Conservation (phyloP, 306 rosid genomes). For the Myrica gale region DNA sequence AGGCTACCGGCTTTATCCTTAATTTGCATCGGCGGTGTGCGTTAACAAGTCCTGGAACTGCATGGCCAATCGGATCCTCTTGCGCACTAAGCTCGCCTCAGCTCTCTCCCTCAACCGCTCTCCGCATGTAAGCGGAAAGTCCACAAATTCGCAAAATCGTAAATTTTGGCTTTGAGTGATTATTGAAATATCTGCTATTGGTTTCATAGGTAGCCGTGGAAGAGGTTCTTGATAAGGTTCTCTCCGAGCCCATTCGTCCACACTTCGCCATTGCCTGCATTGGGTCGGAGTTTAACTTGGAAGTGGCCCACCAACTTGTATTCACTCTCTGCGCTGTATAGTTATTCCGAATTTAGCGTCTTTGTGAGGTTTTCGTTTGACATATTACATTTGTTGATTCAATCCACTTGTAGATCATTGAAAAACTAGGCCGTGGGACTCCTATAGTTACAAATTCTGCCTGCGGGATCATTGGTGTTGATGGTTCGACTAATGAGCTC, state of each 20-base stretch:
- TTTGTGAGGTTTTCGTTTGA: too few relatives aligned
- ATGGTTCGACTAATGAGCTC: too few relatives aligned
- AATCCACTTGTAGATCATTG: too few relatives aligned
- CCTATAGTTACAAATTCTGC: too few relatives aligned
- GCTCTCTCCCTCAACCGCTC: constrained; percentile 69
- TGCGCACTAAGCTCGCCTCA: constrained; percentile 61
- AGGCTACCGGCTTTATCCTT: constrained; percentile 51
- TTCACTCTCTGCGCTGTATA: too few relatives aligned
- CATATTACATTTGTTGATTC: too few relatives aligned
- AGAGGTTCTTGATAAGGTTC: constrained; percentile 41
- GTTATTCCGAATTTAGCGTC: neutral
- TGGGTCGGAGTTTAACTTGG: constrained; percentile 36
- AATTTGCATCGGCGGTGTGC: constrained; percentile 70
- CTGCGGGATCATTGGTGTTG: too few relatives aligned
- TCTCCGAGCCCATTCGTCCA: constrained; percentile 43
- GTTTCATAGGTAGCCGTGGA: constrained; percentile 32
- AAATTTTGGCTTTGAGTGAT: too few relatives aligned
- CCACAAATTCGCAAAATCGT: too few relatives aligned
- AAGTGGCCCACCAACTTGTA: constrained; percentile 31
- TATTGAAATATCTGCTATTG: too few relatives aligned
- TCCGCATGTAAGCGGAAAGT: neutral
- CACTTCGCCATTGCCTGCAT: constrained; percentile 38
- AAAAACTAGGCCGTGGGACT: too few relatives aligned
- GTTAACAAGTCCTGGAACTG: constrained; percentile 59
- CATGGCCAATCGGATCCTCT: constrained; percentile 48